These are phyloP conservation scores for Hymenoscyphus scutula DNA, from an alignment of 2,329 filamentous ascomycete genomes.

Conservation along the genomic window DNA sequence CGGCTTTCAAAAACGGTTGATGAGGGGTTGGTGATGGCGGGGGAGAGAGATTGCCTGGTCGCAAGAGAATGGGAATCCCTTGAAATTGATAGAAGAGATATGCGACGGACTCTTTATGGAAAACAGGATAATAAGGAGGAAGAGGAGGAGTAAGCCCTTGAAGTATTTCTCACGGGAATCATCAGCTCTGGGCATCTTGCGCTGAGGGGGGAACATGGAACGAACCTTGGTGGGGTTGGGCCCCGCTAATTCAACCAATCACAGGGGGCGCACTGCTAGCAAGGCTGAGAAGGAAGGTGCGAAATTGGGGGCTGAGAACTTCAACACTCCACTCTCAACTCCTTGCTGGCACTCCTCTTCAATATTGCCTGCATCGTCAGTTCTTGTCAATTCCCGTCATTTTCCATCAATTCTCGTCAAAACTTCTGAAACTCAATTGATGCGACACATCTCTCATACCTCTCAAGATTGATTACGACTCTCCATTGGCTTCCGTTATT, in stretches of 20 bases:
- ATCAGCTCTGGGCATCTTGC: neutral
- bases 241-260: neutral
- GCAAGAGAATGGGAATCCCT: neutral
- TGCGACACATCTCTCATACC: neutral
- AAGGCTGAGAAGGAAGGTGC: neutral
- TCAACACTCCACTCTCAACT: neutral
- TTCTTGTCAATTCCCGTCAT: too few relatives aligned
- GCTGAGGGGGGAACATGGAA: neutral
- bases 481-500: neutral
- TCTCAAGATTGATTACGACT: neutral
- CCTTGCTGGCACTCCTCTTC: neutral
- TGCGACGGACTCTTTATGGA: neutral
- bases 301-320: neutral
- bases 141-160: neutral
- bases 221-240: neutral
- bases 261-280: neutral
- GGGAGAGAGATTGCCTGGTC: neutral
- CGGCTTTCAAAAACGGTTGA: neutral
- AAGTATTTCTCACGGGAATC: neutral
- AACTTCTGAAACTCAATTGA: neutral
- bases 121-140: neutral
- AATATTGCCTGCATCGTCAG: slow-evolving; percentile 1
- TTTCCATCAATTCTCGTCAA: neutral
- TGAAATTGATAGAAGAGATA: neutral
- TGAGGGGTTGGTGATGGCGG: neutral